Base-by-base conservation (phyloP, 176 grass and related monocot genomes). In the barley (Hordeum vulgare) region DNA sequence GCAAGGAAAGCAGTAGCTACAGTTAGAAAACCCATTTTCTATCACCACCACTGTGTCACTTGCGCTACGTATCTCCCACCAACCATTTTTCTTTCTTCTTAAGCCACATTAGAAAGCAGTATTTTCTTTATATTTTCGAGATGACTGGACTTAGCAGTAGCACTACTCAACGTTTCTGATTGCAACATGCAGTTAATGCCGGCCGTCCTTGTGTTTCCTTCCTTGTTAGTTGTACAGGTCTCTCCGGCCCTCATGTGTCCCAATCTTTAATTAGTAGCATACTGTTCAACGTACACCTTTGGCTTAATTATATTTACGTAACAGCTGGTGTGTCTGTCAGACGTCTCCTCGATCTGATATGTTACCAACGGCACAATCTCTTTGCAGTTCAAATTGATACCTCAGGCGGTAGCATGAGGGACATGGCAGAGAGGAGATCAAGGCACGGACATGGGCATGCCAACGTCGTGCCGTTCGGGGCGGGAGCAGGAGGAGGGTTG, bases 391-490 rank as follows among this genome's bases (percentile, higher is more conserved):
- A 56, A 56, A 29, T 75, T 12, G 4, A 27, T 20, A 23, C 28
- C 3, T 56, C 53, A 70, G 18, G 24, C 41, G 2, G n/a, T 70
- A 68, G 21, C 31, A 88, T 88, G 90, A 67, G 66, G 72, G 86
- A 86, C 2, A 85, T 87, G 89, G 84, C 61, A 27, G 89, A 90
- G 80, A 90, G 75, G 76, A 87, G 89, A 26, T 73, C 70, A 41
- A 86, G 89, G 64, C 75, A 68, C 51, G 80, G 61, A 0, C 74
- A 66, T 59, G 80, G 61, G 0, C 79, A 86, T 21, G 47, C 28
- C 61, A 81, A 90, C 35, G 66, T 28, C 18, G 75, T 73, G 71
- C 88, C 84, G 17, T 92, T 92, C 61, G 92, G 89, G 37, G 84
- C 80, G 78, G 90, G 79, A 2, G 40, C 67, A 25, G 69, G 84